These are phyloP conservation scores for Clonostachys byssicola DNA, from an alignment of 2,329 filamentous ascomycete genomes.

Conservation along the genomic window DNA sequence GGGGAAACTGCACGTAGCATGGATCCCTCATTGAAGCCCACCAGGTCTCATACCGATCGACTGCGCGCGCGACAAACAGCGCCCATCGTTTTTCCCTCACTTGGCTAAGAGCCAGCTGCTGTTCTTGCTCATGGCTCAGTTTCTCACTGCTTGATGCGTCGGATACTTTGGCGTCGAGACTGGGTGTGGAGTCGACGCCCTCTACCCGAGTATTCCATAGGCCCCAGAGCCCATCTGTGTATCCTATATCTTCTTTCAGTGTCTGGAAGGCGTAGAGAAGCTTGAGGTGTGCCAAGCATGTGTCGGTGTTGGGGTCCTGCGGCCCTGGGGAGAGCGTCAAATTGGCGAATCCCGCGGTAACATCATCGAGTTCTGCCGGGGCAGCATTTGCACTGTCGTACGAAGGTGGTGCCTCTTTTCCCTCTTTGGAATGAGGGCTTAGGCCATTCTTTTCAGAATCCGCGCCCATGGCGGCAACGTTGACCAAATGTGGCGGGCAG, in stretches of 20 bases:
- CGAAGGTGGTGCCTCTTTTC: too few species aligned
- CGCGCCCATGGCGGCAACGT: too few species aligned
- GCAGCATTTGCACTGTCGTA: too few species aligned
- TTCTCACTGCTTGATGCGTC: slow-evolving; percentile 12
- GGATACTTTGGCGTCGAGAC: slow-evolving; percentile 11
- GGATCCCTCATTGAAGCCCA: slow-evolving; percentile 37
- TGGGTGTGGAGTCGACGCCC: slow-evolving; percentile 4
- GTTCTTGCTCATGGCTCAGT: slow-evolving; percentile 6
- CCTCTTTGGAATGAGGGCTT: too few species aligned
- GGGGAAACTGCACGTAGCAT: slow-evolving; percentile 10
- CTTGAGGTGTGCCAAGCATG: slow-evolving; percentile 71
- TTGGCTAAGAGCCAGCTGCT: slow-evolving; percentile 31
- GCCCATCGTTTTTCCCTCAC: slow-evolving; percentile 72
- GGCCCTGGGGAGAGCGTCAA: background rate
- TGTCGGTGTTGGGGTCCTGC: slow-evolving; percentile 24
- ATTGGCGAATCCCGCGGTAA: too few species aligned
- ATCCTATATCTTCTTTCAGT: slow-evolving; percentile 63
- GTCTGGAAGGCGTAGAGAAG: slow-evolving; percentile 64
- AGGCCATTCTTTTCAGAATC: too few species aligned
- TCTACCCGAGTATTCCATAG: slow-evolving; percentile 45
- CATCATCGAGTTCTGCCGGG: too few species aligned
- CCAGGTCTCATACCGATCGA: slow-evolving; percentile 65
- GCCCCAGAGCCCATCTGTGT: slow-evolving; percentile 62
- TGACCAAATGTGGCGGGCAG: too few species aligned
- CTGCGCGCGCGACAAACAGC: slow-evolving; percentile 63